These are phyloP conservation scores for Mycena vulgaris DNA, from an alignment of 768 basidiomycete species.

Conservation along the genomic window DNA sequence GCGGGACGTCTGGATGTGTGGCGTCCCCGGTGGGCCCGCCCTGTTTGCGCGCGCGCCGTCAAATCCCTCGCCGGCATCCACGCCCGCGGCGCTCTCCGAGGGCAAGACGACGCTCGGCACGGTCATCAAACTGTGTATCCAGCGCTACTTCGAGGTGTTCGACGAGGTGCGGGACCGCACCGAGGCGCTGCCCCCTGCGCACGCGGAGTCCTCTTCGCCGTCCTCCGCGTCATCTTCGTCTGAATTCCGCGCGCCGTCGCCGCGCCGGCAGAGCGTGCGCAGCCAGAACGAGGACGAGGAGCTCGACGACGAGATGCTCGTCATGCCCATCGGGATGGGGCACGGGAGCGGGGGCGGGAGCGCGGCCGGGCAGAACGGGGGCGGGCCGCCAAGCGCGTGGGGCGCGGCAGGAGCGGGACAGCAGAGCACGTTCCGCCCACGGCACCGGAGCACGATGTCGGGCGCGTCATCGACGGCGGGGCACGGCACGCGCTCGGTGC, in stretches of 20 bases:
- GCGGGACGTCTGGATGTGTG: slow-evolving; percentile 83
- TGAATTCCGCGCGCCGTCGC: slow-evolving; percentile 32
- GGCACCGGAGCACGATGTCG: slow-evolving; percentile 56
- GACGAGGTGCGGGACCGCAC: slow-evolving; percentile 83
- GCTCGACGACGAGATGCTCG: slow-evolving; percentile 82
- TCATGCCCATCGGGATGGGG: slow-evolving; percentile 76
- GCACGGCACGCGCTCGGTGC: slow-evolving; percentile 38
- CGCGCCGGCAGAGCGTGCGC: slow-evolving; percentile 41
- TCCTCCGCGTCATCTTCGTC: slow-evolving; percentile 27
- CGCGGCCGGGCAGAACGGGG: slow-evolving; percentile 23
- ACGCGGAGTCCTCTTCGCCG: slow-evolving; percentile 46
- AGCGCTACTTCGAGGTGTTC: slow-evolving; percentile 89
- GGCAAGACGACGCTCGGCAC: slow-evolving; percentile 77
- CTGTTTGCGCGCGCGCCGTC: slow-evolving; percentile 48
- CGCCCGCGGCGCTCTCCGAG: slow-evolving; percentile 52
- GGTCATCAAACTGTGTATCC: slow-evolving; percentile 83
- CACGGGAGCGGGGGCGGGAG: background rate
- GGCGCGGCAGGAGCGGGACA: slow-evolving; percentile 39
- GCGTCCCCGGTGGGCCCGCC: slow-evolving; percentile 66
- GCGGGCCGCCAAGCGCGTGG: slow-evolving; percentile 56
- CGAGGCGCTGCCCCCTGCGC: slow-evolving; percentile 65
- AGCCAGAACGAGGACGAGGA: slow-evolving; percentile 76
- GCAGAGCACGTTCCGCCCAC: slow-evolving; percentile 51
- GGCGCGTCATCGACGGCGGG: slow-evolving; percentile 46
- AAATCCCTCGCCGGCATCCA: slow-evolving; percentile 35